These are phyloP conservation scores for Beta corolliflora DNA, from an alignment of 179 eudicot genomes.

Conservation along the genomic window DNA sequence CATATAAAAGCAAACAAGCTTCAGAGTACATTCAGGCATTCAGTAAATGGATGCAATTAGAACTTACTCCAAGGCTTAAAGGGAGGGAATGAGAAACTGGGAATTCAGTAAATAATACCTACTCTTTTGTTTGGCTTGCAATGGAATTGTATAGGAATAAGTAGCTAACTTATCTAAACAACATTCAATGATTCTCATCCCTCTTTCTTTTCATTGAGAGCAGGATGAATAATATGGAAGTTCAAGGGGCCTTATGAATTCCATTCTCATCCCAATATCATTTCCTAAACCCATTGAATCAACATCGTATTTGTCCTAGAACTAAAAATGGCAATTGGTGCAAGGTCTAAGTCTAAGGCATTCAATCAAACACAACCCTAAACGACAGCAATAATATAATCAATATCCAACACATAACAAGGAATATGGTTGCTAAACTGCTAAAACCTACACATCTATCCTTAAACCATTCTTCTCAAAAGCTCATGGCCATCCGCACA, in stretches of 20 bases:
- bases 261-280: not conserved
- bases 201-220: too few relatives aligned
- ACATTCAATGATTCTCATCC: not conserved
- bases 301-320: not conserved
- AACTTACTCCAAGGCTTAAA: not conserved
- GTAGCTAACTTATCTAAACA: not conserved
- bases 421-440: not conserved
- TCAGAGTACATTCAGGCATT: not conserved
- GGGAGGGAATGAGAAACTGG: not conserved
- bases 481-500: not conserved
- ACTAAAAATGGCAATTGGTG: not conserved
- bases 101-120: not conserved
- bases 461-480: not conserved
- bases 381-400: not conserved
- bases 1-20: not conserved
- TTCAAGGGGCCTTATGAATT: not conserved
- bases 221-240: too few relatives aligned
- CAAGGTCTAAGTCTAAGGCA: not conserved
- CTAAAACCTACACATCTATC: not conserved
- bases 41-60: not conserved
- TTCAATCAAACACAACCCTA: not conserved
- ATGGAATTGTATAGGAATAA: not conserved
- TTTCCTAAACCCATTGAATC: not conserved
- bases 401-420: not conserved
- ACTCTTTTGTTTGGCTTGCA: not conserved